Evolutionary conservation across 371 early-diverging fungal species (phyloP), one percentile per base, ranked within the genome.

Genomic region (Apophysomyces variabilis): DNA sequence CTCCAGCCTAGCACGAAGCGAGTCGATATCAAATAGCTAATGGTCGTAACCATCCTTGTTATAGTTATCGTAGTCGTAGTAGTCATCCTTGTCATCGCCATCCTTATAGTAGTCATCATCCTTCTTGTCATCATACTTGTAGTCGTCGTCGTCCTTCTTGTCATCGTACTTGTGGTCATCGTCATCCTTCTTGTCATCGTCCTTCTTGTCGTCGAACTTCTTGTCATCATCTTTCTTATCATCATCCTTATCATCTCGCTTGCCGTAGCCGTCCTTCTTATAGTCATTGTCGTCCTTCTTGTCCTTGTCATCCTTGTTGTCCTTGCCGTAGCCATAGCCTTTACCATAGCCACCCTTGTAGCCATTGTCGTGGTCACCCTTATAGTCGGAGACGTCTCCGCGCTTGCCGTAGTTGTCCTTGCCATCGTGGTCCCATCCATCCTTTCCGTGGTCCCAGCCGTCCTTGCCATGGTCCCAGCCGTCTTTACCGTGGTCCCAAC

Each of bases 391-490:
- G 21, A 21, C n/a, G 54, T 45, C 46, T 6, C 54, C 21, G 21
- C 21, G 21, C 61, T 61, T 61, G 61, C 44, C 61, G 7, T 57
- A 9, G 41, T 18, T 57, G 58, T 50, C 39, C 39, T 39, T 41
- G 26, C 38, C 41, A 13, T 41, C 41, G 41, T 41, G 11, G 41
- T 13, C 41, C 11, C 41, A 13, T 13, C 13, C 13, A 4, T 41
- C 13, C 5, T 41, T 41, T 3, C 54, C 54, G 4, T 50, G 21
- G 54, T 50, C 54, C 5, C 54, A 9, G 1, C 21, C 54, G 21
- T 61, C 44, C 9, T 44, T 44, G 18, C 43, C 41, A 18, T 26
- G 54, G 58, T 50, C 56, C 39, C 32, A 18, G 0, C 38, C 54
- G 57, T 43, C 63, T 13, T 56, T 32, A 38, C 37, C 44, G n/a